Base-by-base conservation (phyloP, 306 rosid species). In the Vigna reflexopilosa region DNA sequence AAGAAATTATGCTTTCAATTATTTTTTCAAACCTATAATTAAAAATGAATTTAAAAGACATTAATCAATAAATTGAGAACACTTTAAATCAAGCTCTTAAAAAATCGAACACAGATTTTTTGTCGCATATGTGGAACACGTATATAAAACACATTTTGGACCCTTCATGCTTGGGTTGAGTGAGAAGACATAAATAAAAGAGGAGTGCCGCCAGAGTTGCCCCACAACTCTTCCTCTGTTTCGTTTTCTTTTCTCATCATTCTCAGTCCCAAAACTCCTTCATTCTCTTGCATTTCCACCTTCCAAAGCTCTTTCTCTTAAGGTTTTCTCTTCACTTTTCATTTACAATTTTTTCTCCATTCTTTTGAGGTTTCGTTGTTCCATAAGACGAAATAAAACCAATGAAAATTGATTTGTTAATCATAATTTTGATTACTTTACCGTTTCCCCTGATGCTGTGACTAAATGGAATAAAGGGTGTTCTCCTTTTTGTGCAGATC, bases 301-400 rank as follows among this genome's bases (percentile, higher is more conserved):
- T 20, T 69, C 84, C 56, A 30, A 66, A 64, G 77, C 86, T 85
- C 78, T 34, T 67, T 45, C 70, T 76, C 16, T 11, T 42, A 22
- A 81, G 85, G 86, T 88, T 54, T 5, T 9, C 56, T 6, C 44
- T 28, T 3, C 58, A 7, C 5, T 50, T 13, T n/a, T 19, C 14
- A 6, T 20, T 34, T 2, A 20, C 19, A 9, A 19, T 10, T 65
- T 20, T 28, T 0, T 17, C 8, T 17, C 8, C 36, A 5, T 72
- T 20, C 3, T 48, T 61, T 0, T 7, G 2, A 34, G 11, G 57
- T 44, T 78, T 70, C 32, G 44, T 15, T 19, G 0, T 26, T 16
- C 66, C 26, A 32, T 6, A 32, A 57, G 49, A 36, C 12, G 14
- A 38, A 16, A n/a, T 7, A 4, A 47, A 15, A 15, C 48, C 3